Evolutionary conservation across 2,329 filamentous ascomycete species (phyloP).

Genomic region (Nannizziopsis arthrosporioides): DNA sequence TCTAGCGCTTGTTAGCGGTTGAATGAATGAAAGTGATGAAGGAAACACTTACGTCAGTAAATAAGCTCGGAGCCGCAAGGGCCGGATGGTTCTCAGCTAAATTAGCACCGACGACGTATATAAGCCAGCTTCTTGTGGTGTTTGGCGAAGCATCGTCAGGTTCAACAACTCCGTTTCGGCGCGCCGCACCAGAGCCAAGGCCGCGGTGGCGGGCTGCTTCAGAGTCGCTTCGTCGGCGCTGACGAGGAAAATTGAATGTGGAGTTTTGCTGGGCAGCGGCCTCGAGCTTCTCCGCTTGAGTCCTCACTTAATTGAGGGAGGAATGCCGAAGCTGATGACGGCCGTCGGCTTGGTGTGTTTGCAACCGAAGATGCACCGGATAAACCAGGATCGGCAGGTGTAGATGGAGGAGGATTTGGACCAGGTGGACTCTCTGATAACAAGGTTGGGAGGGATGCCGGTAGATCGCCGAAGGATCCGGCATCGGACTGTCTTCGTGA

Average conservation of each 20-base stretch:
- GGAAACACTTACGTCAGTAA: constrained; percentile 48
- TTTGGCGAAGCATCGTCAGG: constrained; percentile 41
- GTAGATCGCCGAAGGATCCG: constrained; percentile 21
- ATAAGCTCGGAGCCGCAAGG: constrained; percentile 56
- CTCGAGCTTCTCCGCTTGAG: constrained; percentile 27
- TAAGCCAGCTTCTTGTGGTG: constrained; percentile 56
- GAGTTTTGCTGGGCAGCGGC: constrained; percentile 33
- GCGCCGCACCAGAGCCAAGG: constrained; percentile 49
- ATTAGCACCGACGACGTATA: constrained; percentile 59
- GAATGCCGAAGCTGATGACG: constrained; percentile 37
- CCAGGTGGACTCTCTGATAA: constrained; percentile 47
- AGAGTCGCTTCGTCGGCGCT: constrained; percentile 48
- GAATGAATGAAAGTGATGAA: background rate
- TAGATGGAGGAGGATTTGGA: constrained; percentile 51
- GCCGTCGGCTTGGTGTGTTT: constrained; percentile 38
- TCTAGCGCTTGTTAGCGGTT: constrained; percentile 25
- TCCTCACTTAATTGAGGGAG: constrained; percentile 33
- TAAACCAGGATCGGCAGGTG: constrained; percentile 48
- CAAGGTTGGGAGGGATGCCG: constrained; percentile 33
- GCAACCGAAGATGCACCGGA: constrained; percentile 44
- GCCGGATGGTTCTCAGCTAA: constrained; percentile 60
- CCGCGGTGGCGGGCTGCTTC: constrained; percentile 46
- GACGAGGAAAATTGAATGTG: constrained; percentile 35
- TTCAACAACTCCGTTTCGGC: constrained; percentile 54
- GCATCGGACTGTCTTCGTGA: constrained; percentile 26